Evolutionary conservation across 1,284 basidiomycete species (phyloP).

Genomic region (Athelia sp.): DNA sequence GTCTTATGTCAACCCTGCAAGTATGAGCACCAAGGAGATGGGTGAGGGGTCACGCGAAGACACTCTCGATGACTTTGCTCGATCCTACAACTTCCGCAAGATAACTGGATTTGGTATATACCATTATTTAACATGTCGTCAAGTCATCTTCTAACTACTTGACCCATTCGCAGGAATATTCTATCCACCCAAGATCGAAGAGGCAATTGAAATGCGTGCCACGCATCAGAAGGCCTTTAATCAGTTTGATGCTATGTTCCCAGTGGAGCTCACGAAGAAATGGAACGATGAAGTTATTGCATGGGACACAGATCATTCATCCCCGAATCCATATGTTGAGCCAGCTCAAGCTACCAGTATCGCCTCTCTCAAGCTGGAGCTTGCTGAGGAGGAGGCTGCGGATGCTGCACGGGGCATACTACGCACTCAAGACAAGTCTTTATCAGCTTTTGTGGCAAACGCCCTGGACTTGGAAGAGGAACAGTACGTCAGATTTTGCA

Average conservation of each 20-base stretch:
- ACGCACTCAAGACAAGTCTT: constrained; percentile 2
- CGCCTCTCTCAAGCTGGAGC: constrained; percentile 2
- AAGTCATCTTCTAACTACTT: too few relatives aligned
- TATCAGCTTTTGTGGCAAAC: constrained; percentile 2
- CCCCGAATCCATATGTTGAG: constrained; percentile 5
- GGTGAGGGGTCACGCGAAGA: constrained; percentile 7
- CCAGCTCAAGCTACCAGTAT: constrained; percentile 2
- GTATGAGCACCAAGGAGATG: constrained; percentile 11
- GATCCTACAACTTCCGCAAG: constrained; percentile 8
- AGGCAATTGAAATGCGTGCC: not conserved
- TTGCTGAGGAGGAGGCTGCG: constrained; percentile 4
- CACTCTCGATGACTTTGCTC: constrained; percentile 14
- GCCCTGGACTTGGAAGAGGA: constrained; percentile 6
- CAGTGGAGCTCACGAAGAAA: not conserved
- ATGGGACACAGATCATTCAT: constrained; percentile 2
- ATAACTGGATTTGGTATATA: constrained; percentile 8
- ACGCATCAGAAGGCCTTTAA: constrained; percentile 3
- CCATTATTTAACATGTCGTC: too few relatives aligned
- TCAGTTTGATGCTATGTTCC: constrained; percentile 2
- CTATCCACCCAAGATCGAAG: too few relatives aligned
- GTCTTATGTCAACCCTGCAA: constrained; percentile 8
- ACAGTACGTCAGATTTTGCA: constrained; percentile 6
- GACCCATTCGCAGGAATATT: too few relatives aligned
- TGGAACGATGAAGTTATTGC: constrained; percentile 3
- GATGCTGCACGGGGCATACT: constrained; percentile 1